Percentiles rank a stretch among this genome's conserved stretches.
These are phyloP conservation scores for Cladorrhinum samala DNA, from an alignment of 495 filamentous ascomycete species.

Conservation along the genomic window DNA sequence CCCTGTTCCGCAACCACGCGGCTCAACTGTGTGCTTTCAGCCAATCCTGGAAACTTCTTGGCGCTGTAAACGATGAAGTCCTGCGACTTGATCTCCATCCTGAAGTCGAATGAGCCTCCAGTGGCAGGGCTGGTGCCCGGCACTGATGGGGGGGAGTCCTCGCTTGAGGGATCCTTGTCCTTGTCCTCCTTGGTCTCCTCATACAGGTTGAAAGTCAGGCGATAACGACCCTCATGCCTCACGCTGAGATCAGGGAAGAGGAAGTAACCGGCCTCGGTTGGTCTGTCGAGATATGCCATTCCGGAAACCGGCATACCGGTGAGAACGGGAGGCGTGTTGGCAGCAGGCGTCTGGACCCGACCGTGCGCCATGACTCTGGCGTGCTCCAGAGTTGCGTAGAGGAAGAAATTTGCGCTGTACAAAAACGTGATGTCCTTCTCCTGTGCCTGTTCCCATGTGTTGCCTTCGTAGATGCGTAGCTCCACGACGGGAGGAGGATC, in stretches of 20 bases:
- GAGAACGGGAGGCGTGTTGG: conserved; percentile 71
- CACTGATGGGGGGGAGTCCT: conserved; percentile 16
- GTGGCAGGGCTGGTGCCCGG: conserved; percentile 15
- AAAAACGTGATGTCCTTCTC: conserved; percentile 83
- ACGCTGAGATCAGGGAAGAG: conserved; percentile 97
- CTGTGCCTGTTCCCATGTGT: conserved; percentile 46
- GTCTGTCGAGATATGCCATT: conserved; percentile 93
- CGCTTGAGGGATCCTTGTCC: conserved; percentile 39
- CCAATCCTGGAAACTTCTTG: conserved; percentile 96
- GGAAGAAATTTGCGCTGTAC: conserved; percentile 97
- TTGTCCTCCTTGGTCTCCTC: conserved; percentile 77
- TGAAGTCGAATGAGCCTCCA: conserved; percentile 33
- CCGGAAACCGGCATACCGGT: conserved; percentile 95
- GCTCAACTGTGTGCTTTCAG: conserved; percentile 83
- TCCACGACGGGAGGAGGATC: conserved; percentile 97
- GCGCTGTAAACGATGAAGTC: conserved; percentile 91
- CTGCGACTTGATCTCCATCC: conserved; percentile 85
- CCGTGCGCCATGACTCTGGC: conserved; percentile 81
- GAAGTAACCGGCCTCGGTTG: conserved; percentile 88
- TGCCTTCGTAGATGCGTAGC: conserved; percentile 77
- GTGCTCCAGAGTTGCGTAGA: conserved; percentile 86
- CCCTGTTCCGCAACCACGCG: conserved; percentile 93
- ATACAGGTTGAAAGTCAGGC: conserved; percentile 84
- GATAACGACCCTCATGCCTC: conserved; percentile 88
- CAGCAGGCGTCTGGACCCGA: conserved; percentile 57